Evolutionary conservation across 2,329 filamentous ascomycete species (phyloP).

Genomic region (Reticulascus tulasneorum): DNA sequence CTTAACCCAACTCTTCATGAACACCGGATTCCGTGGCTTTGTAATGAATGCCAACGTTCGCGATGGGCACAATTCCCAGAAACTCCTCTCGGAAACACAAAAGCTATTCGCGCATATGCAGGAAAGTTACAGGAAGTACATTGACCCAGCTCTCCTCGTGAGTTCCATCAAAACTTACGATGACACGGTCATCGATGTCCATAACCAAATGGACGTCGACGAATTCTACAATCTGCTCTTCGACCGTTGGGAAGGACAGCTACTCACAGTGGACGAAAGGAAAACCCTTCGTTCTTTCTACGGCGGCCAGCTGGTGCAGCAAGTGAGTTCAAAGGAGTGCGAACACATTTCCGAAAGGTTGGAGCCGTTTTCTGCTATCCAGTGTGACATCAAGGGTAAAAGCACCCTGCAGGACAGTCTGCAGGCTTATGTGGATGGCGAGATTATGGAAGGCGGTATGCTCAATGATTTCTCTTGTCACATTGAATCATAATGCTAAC

Average conservation of each 20-base stretch:
- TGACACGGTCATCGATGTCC: slow-evolving; percentile 76
- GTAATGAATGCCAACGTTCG: slow-evolving; percentile 63
- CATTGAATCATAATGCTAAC: not conserved
- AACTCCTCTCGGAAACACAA: slow-evolving; percentile 72
- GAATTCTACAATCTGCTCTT: slow-evolving; percentile 96
- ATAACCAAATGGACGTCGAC: slow-evolving; percentile 95
- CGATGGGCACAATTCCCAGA: slow-evolving; percentile 54
- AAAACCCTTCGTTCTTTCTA: slow-evolving; percentile 77
- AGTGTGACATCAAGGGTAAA: slow-evolving; percentile 95
- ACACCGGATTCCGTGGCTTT: slow-evolving; percentile 79
- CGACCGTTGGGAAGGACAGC: slow-evolving; percentile 83
- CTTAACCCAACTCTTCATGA: slow-evolving; percentile 95
- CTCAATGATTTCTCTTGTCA: slow-evolving; percentile 3
- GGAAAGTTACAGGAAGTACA: slow-evolving; percentile 67
- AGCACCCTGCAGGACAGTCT: slow-evolving; percentile 78
- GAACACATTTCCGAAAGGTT: slow-evolving; percentile 86
- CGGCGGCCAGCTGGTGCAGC: slow-evolving; percentile 86
- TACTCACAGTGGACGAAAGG: slow-evolving; percentile 64
- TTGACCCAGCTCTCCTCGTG: slow-evolving; percentile 71
- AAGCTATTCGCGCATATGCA: slow-evolving; percentile 83
- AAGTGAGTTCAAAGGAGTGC: slow-evolving; percentile 94
- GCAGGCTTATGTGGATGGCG: slow-evolving; percentile 91
- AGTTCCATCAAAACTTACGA: slow-evolving; percentile 78
- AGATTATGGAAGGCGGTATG: slow-evolving; percentile 86
- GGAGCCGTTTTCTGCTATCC: slow-evolving; percentile 90